Percentiles rank a stretch among this genome's conserved stretches.
Conservation (phyloP, 2,329 filamentous ascomycete species). For the Claviceps maximensis region DNA sequence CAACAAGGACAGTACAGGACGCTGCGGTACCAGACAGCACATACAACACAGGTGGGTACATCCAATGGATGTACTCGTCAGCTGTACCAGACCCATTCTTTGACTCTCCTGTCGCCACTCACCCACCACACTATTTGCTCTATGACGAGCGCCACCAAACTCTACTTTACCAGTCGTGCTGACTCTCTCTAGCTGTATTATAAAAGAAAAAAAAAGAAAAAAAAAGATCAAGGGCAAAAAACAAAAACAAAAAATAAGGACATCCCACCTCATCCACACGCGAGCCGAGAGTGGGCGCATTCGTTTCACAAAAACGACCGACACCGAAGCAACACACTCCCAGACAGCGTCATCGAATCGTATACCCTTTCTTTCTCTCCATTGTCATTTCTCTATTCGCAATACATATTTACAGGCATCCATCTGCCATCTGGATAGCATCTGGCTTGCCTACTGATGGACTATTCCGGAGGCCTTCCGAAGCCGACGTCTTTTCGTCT, state of each 20-base stretch:
- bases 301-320: background rate
- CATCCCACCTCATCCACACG: background rate
- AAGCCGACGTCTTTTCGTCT: slow-evolving; percentile 34
- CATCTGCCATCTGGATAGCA: no score
- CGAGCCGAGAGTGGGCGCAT: background rate
- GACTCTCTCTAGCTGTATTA: background rate
- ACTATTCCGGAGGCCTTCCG: slow-evolving; percentile 23
- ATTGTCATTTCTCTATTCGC: background rate
- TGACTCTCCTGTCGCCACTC: background rate
- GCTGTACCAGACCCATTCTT: no score
- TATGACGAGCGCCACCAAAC: background rate
- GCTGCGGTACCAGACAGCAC: no score
- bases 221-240: no score
- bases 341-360: background rate
- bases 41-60: no score
- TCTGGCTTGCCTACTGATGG: slow-evolving; percentile 16
- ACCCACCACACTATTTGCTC: background rate
- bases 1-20: no score
- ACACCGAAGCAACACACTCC: background rate
- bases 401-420: no score
- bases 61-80: no score
- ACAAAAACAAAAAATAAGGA: background rate
- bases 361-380: background rate
- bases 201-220: no score
- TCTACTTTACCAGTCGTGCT: background rate